Base-by-base conservation (phyloP, 2,329 filamentous ascomycete genomes). In the Xylariales sp. region DNA sequence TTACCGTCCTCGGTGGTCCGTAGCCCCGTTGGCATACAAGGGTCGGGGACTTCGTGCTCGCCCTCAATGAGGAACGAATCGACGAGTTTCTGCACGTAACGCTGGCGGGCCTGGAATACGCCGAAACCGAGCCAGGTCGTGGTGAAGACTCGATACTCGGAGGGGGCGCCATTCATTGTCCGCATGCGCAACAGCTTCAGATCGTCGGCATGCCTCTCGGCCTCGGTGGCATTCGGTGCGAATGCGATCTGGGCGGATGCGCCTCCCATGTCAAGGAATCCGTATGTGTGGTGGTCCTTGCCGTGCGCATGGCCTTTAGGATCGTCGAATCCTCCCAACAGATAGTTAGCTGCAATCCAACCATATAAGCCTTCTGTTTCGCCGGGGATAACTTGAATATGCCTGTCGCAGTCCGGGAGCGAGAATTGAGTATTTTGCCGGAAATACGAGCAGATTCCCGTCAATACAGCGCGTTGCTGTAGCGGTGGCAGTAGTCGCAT, bases 191-290 rank as follows among this genome's bases (percentile, higher is more conserved):
- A 66, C 11, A 97, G 63, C 49, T 89, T 95, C 42, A 98, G 68
- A 58, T 97, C 89, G 47, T 96, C 78, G 0, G 88, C 84, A 60
- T 98, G 94, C 57, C 89, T 93, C 55, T 82, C 78, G 2, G 89
- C 83, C 61, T 98, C 93, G 1, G 93, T 97, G 4, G 77, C 68
- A 63, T 98, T 98, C 1, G 93, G 93, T 2, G 90, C 91, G 62
- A 98, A 98, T 0, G 94, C 93, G 56, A 98, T 97, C 65, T 98
- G 93, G 12, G 93, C 91, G 0, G 91, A 97, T 19, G 93, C 93
- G 38, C 93, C 93, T 37, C 93, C 93, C 94, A 98, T 98, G 60
- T 98, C 93, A 46, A 98, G 70, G 57, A 98, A 98, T 1, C 93
- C 93, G 62, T 97, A 98, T 0, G 93, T 98, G 57, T 90, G 86